A percentile compares a stretch with the other conserved stretches of the same genome.
phyloP scores from a whole-genome alignment of 257 asterid species.

The Solanum ahanhuiri region DNA sequence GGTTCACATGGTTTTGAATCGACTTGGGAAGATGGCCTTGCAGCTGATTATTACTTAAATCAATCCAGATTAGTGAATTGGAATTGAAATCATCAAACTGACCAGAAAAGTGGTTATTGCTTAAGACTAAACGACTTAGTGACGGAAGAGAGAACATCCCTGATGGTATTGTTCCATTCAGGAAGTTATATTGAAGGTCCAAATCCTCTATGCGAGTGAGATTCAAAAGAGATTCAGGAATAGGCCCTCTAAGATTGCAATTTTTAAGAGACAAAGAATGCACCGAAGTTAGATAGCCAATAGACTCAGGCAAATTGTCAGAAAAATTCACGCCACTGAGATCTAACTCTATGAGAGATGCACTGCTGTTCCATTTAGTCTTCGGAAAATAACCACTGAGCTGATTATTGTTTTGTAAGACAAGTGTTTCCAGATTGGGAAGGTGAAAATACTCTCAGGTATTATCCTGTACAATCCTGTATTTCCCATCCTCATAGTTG shows the following conservation, averaged over 20 bases:
- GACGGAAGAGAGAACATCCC: neutral
- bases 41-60: neutral
- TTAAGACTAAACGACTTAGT: neutral
- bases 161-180: neutral
- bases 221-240: neutral
- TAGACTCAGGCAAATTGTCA: neutral
- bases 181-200: neutral
- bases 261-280: neutral
- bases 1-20: neutral
- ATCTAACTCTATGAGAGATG: neutral
- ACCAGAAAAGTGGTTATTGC: neutral
- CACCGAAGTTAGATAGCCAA: neutral
- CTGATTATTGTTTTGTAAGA: neutral
- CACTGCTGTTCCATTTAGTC: neutral
- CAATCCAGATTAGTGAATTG: neutral
- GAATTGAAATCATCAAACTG: neutral
- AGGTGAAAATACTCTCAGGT: neutral
- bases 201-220: neutral
- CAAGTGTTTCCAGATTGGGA: conserved; percentile 1
- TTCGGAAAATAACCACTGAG: conserved; percentile 3
- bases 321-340: neutral
- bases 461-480: neutral
- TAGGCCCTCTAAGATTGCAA: neutral
- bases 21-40: neutral
- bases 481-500: neutral